Conservation (phyloP, 2,329 filamentous ascomycete species). For the Monilinia fructicola region DNA sequence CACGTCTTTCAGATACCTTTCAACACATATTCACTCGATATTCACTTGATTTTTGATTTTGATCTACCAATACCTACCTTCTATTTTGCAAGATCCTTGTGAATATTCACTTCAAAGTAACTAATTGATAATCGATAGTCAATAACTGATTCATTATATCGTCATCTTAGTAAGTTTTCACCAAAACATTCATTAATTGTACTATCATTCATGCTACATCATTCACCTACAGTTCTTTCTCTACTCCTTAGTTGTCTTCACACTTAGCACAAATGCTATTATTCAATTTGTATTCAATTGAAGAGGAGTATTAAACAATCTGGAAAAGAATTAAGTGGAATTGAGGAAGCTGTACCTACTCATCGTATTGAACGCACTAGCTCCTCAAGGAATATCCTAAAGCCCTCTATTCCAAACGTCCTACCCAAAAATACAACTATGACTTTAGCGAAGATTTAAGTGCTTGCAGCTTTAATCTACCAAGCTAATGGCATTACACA, state of each 20-base stretch:
- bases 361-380: too few relatives aligned
- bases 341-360: too few relatives aligned
- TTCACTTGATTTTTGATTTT: neutral
- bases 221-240: neutral
- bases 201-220: neutral
- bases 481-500: too few relatives aligned
- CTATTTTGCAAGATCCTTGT: neutral
- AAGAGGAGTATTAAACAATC: neutral
- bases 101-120: neutral
- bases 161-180: neutral
- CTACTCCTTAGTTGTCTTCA: neutral
- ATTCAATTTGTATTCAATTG: neutral
- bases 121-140: neutral
- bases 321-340: too few relatives aligned
- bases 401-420: too few relatives aligned
- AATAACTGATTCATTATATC: too few relatives aligned
- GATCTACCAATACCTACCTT: neutral
- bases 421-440: too few relatives aligned
- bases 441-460: too few relatives aligned
- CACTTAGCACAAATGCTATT: neutral
- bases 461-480: too few relatives aligned
- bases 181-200: neutral
- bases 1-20: neutral
- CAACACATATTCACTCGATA: neutral
- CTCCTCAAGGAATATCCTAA: too few relatives aligned